Evolutionary conservation across 202 grass and related monocot species (phyloP), one percentile per base, ranked within the genome.

Genomic region (Carex arenaria): DNA sequence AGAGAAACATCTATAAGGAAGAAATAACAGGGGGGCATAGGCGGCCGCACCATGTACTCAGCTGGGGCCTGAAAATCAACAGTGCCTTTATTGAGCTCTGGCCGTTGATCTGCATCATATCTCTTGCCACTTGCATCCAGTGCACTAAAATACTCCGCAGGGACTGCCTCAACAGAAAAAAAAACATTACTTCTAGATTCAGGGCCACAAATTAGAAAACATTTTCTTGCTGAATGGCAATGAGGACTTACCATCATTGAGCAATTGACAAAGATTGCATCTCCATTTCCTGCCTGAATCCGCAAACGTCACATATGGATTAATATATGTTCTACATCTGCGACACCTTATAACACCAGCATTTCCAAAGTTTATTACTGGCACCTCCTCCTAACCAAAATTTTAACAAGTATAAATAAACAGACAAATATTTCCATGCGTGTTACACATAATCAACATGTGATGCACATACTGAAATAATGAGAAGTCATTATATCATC

Each of bases 1-100:
- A 93, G 61, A 43, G 96, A 96, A 31, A 99, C 96, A 89, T 99
- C 91, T 51, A 99, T 92, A 78, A 99, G 86, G 81, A 99, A 99
- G 88, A 99, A 99, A 85, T 94, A 99, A 38, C 85, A 90, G 28
- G 96, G 96, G 1, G 91, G 96, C 96, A 99, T 99, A 56, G 96
- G 96, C 57, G 96, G 93, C 86, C 96, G 89, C 85, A 99, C 89
- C 96, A 95, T 99, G 87, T 99, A 93, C 85, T 99, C 96, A 61
- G 96, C 94, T 51, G 93, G 87, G 85, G 96, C 96, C 84, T 95
- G 89, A 92, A 95, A 99, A 75, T 99, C 91, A 53, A 99, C 88
- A 79, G 87, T 99, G 86, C 96, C 96, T 53, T 99, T 93, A 57
- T 43, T 89, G 76, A 98, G 90, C 79, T 99, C 93, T 85, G 93